Evolutionary conservation across 148 eudicot genomes (phyloP).

Genomic region (Amaranthus hypochondriacus): DNA sequence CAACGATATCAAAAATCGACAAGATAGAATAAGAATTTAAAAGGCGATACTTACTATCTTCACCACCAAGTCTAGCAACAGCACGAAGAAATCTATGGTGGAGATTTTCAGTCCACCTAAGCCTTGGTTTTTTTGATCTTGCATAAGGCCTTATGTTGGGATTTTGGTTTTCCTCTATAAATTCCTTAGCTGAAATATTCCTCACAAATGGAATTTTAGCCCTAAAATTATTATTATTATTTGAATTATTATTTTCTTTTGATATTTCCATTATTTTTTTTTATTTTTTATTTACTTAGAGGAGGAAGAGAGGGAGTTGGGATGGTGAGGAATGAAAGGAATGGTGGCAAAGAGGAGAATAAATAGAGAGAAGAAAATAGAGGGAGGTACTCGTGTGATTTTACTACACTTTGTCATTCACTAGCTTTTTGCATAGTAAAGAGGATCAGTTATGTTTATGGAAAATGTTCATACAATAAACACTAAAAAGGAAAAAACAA

Average conservation of each 20-base stretch:
- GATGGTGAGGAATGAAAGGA: constrained; percentile 1
- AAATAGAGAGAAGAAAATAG: constrained; percentile 1
- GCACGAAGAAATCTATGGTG: constrained; percentile 16
- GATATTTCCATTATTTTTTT: background rate
- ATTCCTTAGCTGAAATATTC: background rate
- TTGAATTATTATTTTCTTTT: background rate
- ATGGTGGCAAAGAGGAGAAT: background rate
- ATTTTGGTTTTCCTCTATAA: background rate
- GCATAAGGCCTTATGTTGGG: constrained; percentile 20
- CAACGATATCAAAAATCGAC: no score
- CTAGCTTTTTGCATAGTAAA: background rate
- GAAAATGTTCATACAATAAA: background rate
- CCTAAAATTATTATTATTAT: background rate
- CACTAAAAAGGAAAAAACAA: background rate
- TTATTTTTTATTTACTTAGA: background rate
- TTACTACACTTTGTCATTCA: constrained; percentile 17
- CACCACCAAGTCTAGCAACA: constrained; percentile 20
- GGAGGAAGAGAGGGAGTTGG: background rate
- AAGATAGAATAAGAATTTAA: no score
- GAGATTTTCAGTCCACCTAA: constrained; percentile 24
- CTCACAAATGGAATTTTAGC: background rate
- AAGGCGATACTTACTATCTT: constrained; percentile 18
- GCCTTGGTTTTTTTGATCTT: constrained; percentile 23
- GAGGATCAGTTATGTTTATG: constrained; percentile 5
- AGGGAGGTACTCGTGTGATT: background rate